Evolutionary conservation across 176 grass and related monocot species (phyloP).

Genomic region (Aegilops sharonensis): DNA sequence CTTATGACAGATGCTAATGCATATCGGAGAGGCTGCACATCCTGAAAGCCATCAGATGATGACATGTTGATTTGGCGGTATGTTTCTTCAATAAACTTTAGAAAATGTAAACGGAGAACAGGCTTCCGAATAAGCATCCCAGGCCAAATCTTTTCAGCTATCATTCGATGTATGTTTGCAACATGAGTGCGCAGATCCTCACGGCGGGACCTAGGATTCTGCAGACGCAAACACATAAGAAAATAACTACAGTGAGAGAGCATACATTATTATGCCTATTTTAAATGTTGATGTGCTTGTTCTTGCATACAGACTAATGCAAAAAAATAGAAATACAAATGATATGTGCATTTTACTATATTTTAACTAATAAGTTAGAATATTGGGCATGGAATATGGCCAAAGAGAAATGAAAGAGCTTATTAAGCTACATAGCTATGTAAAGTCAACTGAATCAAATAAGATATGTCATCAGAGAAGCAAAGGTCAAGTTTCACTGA

Average conservation of each 20-base stretch:
- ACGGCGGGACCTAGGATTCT: constrained; percentile 85
- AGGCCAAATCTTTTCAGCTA: constrained; percentile 95
- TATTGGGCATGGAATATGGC: neutral
- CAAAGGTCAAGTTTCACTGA: neutral
- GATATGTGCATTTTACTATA: constrained; percentile 10
- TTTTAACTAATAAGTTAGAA: neutral
- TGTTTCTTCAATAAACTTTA: constrained; percentile 91
- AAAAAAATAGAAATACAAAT: constrained; percentile 17
- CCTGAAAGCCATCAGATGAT: constrained; percentile 73
- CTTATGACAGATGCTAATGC: constrained; percentile 85
- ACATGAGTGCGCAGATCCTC: constrained; percentile 93
- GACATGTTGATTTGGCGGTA: constrained; percentile 58
- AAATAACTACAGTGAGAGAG: constrained; percentile 17
- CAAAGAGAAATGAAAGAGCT: neutral
- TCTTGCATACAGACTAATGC: neutral
- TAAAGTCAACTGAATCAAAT: constrained; percentile 3
- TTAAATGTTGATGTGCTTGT: neutral
- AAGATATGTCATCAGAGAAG: neutral
- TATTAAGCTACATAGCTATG: neutral
- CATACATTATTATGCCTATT: constrained; percentile 5
- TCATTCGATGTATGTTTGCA: constrained; percentile 86
- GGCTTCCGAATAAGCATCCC: constrained; percentile 80
- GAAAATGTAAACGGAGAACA: constrained; percentile 75
- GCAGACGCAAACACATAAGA: constrained; percentile 38
- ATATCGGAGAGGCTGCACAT: constrained; percentile 85